Evolutionary conservation across 2,329 filamentous ascomycete species (phyloP).

Genomic region (Neonectria magnoliae): DNA sequence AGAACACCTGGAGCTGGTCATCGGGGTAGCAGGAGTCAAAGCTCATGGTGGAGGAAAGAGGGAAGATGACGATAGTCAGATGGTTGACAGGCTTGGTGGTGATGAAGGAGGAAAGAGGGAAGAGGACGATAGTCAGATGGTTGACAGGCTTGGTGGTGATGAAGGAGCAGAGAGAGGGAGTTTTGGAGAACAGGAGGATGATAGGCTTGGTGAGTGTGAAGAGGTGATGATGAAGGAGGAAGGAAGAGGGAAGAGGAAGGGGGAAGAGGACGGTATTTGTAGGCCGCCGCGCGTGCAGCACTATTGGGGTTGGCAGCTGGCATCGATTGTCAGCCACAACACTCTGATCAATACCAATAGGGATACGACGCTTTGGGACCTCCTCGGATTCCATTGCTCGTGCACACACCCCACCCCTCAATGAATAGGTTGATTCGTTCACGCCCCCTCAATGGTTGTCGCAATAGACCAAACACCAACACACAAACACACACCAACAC

Average conservation of each 20-base stretch:
- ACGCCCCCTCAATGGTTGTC: background rate
- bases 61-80: too few relatives aligned
- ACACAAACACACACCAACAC: constrained; percentile 2
- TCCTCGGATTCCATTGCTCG: constrained; percentile 7
- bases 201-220: background rate
- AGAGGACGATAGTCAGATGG: too few relatives aligned
- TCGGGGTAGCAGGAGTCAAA: too few relatives aligned
- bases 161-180: too few relatives aligned
- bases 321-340: background rate
- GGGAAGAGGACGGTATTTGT: constrained; percentile 17
- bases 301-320: background rate
- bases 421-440: background rate
- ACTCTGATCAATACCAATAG: background rate
- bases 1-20: too few relatives aligned
- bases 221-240: background rate
- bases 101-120: too few relatives aligned
- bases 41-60: too few relatives aligned
- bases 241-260: background rate
- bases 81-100: too few relatives aligned
- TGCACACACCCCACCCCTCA: too few relatives aligned
- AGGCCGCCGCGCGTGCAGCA: background rate
- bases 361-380: constrained; percentile 22
- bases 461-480: background rate
- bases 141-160: too few relatives aligned
- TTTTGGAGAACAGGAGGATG: background rate